Conservation (phyloP, 2,329 filamentous ascomycete genomes). For the Aspergillus brunneoviolaceus region DNA sequence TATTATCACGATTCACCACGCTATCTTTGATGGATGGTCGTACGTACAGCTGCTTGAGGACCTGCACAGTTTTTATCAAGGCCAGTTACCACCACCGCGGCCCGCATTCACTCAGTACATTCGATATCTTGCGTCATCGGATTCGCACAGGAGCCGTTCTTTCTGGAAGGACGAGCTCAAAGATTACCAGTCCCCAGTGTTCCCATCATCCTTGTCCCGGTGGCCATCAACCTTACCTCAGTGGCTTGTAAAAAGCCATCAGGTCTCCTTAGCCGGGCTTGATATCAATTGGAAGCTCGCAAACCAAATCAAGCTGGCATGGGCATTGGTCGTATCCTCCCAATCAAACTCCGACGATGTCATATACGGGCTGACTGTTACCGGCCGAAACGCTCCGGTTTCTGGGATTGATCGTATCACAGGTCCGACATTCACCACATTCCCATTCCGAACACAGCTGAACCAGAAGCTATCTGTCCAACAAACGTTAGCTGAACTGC, state of each 20-base stretch:
- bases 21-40: conserved; percentile 42
- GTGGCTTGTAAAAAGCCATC: too few relatives aligned
- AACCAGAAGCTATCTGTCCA: neutral
- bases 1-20: conserved; percentile 44
- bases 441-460: conserved; percentile 35
- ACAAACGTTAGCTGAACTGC: neutral
- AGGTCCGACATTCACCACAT: conserved; percentile 42
- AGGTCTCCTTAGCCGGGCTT: too few relatives aligned
- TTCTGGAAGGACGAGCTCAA: too few relatives aligned
- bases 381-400: conserved; percentile 39
- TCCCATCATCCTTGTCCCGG: too few relatives aligned
- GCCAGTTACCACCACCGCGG: neutral
- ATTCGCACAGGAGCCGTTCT: too few relatives aligned
- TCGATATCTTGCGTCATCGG: too few relatives aligned
- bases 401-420: conserved; percentile 39
- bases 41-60: conserved; percentile 17
- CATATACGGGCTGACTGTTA: conserved; percentile 42
- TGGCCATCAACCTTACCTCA: too few relatives aligned
- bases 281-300: neutral
- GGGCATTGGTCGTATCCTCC: conserved; percentile 37
- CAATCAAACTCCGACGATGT: conserved; percentile 40
- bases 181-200: too few relatives aligned
- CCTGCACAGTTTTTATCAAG: conserved; percentile 8
- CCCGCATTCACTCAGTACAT: neutral
- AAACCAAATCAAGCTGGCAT: conserved; percentile 25